phyloP scores from a whole-genome alignment of 2,329 filamentous ascomycete genomes.

The Paraphaeosphaeria sporulosa region DNA sequence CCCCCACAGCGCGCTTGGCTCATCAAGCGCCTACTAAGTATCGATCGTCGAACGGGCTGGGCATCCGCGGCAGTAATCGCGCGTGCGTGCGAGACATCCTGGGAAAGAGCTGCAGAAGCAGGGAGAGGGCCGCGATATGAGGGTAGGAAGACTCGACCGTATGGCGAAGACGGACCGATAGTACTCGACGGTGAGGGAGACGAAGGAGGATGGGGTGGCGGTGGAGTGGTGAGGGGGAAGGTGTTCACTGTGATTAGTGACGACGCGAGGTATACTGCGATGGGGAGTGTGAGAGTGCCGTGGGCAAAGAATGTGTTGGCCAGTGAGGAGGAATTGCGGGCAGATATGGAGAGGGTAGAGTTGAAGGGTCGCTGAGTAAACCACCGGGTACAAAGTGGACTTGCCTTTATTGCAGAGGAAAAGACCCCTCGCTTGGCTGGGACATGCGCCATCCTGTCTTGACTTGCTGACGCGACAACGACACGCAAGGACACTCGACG shows the following conservation, averaged over 20 bases:
- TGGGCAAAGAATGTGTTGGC: conserved; percentile 82
- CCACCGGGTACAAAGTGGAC: background rate
- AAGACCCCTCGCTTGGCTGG: no score
- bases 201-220: conserved; percentile 19
- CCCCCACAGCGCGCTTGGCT: conserved; percentile 78
- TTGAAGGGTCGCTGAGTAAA: background rate
- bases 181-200: conserved; percentile 28
- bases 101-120: conserved; percentile 76
- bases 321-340: conserved; percentile 74
- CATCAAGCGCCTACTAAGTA: conserved; percentile 75
- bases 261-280: conserved; percentile 2
- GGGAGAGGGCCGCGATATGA: conserved; percentile 78
- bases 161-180: conserved; percentile 31
- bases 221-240: conserved; percentile 19
- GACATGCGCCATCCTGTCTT: no score
- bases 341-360: conserved; percentile 39
- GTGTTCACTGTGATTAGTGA: background rate
- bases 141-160: conserved; percentile 27
- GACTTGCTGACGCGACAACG: background rate
- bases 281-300: conserved; percentile 63
- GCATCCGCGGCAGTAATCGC: conserved; percentile 83
- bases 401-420: no score
- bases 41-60: conserved; percentile 85
- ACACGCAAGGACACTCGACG: background rate
- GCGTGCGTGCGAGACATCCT: conserved; percentile 81